Base-by-base conservation (phyloP, 148 eudicot species). In the Rhododendron ferrugineum region DNA sequence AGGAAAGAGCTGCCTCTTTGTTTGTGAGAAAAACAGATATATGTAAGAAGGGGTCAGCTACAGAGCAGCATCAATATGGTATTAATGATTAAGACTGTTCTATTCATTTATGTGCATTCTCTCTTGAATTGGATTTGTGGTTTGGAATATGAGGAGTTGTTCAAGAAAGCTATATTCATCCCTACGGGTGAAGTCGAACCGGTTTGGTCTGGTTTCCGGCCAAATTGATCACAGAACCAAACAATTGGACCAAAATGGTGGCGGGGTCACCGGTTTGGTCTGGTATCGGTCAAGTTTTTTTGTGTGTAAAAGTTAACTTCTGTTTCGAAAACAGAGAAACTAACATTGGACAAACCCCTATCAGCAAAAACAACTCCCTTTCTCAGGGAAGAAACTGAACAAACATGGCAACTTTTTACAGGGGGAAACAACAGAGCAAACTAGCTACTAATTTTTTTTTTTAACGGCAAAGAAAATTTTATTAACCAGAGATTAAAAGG, bases 61-160 rank as follows among this genome's bases (percentile, higher is more conserved):
- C 84, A 58, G 50, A 58, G 74, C 84, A 60, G 84, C 74, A 37
- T 23, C 49, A 81, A 18, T 81, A 68, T 68, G 74, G 73, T 81
- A 60, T 81, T 56, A 81, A 58, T 81, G 47, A 20, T 22, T 58
- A 80, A 52, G 66, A 76, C 47, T 54, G 22, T 32, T 80, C 23
- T 34, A 30, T 80, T 54, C 62, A 30, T 54, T 18, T 32, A 16
- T 1, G 14, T 54, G n/a, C n/a, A 16, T 80, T 52, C 26, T 54
- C 83, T 79, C 9, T 11, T 79, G 34, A 49, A 46, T 68, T 62
- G 11, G 9, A 23, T 20, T 20, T 20, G 68, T 62, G 68, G 23
- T 62, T 62, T 64, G 11, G 70, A 8, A 8, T 64, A 8, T 26
- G 32, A 66, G 5, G 32, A 66, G 11, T 11, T 26, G 14, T 60